Evolutionary conservation across 1,284 basidiomycete species (phyloP).

Genomic region (Golubevia sp.): DNA sequence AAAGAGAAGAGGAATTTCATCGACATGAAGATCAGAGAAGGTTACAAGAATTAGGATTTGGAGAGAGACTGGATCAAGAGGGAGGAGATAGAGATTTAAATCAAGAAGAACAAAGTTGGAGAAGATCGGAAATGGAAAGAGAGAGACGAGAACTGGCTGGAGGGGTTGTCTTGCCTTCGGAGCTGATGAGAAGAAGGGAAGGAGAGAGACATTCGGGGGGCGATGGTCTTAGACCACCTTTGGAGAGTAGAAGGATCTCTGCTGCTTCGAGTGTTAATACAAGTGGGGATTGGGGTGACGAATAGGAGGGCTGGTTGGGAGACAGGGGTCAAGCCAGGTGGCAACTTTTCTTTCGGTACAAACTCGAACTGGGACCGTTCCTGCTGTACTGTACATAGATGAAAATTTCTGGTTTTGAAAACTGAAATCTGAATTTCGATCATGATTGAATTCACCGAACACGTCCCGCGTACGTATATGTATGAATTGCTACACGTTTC

Average conservation of each 20-base stretch:
- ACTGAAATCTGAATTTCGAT: too few species aligned
- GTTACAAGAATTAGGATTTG: neutral
- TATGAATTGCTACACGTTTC: too few species aligned
- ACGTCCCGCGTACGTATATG: too few species aligned
- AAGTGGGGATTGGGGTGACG: neutral
- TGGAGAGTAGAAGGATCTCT: neutral
- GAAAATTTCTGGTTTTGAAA: too few species aligned
- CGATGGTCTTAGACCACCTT: neutral
- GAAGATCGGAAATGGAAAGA: neutral
- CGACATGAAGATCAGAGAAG: neutral
- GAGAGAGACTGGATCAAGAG: neutral
- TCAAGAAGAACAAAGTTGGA: neutral
- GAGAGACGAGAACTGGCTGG: neutral
- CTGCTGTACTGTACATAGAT: too few species aligned
- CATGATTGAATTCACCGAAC: too few species aligned
- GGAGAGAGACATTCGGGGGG: too few species aligned
- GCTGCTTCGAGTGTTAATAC: neutral
- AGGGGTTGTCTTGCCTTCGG: neutral
- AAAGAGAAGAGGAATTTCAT: neutral
- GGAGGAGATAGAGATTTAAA: neutral
- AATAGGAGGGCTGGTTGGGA: too few species aligned
- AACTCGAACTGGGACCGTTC: too few species aligned
- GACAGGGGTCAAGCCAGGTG: too few species aligned
- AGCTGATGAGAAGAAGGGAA: neutral
- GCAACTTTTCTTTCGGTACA: too few species aligned